Conservation (phyloP, 2,329 filamentous ascomycete genomes). For the Colletotrichum sojae region DNA sequence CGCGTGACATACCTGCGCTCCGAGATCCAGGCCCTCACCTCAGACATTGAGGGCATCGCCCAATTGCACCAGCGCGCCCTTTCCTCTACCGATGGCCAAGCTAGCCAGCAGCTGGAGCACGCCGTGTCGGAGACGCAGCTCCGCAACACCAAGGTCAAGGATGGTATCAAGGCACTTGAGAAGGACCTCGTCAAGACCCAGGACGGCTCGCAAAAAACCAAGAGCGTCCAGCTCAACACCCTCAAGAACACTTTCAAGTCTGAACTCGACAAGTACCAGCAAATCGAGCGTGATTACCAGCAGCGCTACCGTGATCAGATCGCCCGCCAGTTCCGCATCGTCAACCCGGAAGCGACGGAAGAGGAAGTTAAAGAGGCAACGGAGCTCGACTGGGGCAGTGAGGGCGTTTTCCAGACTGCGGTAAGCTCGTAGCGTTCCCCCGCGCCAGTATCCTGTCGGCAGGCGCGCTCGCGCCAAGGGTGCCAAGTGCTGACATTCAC, state of each 20-base stretch:
- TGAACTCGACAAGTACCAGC: constrained; percentile 78
- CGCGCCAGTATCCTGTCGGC: background rate
- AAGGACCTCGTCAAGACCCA: constrained; percentile 76
- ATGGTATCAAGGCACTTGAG: constrained; percentile 84
- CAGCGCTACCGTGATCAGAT: constrained; percentile 83
- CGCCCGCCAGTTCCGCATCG: constrained; percentile 83
- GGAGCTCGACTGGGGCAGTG: constrained; percentile 80
- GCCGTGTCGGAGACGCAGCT: constrained; percentile 79
- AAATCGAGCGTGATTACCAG: constrained; percentile 80
- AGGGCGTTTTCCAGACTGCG: constrained; percentile 86
- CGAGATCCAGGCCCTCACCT: constrained; percentile 77
- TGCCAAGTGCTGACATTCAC: constrained; percentile 13
- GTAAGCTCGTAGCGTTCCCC: constrained; percentile 63
- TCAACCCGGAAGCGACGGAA: constrained; percentile 85
- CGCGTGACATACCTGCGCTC: constrained; percentile 77
- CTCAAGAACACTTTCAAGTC: constrained; percentile 81
- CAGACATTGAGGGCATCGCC: constrained; percentile 76
- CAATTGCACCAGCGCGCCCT: constrained; percentile 81
- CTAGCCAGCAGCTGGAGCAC: constrained; percentile 73
- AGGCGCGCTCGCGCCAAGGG: background rate
- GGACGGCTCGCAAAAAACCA: constrained; percentile 73
- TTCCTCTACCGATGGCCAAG: constrained; percentile 71
- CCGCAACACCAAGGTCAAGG: constrained; percentile 82
- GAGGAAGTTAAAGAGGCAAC: constrained; percentile 78
- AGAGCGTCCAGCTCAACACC: constrained; percentile 77